Evolutionary conservation across 2,329 filamentous ascomycete species (phyloP), one percentile per base, ranked within the genome.

Genomic region (Calonectria fujianensis): DNA sequence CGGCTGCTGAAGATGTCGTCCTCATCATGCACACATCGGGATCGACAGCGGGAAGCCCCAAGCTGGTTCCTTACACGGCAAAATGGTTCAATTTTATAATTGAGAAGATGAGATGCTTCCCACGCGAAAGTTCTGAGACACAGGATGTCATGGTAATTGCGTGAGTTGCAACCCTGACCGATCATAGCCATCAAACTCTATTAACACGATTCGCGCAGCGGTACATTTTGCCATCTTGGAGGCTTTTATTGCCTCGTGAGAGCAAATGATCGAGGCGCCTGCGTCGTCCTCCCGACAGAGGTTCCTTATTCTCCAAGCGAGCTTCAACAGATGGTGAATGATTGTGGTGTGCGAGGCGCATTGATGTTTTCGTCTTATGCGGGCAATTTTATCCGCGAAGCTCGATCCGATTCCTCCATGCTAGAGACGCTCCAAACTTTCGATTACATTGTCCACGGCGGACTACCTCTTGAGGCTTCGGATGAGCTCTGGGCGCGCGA

Each of bases 21-120:
- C 61, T 76, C 13, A 74, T 79, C 1, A 73, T 69, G 48, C 78
- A 80, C n/a, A 78, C 79, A 3, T 80, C 79, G 8, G 79, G 79
- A 0, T 80, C 79, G 0, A 79, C 74, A 0, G 79, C 77, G 0
- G 79, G 79, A 1, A 68, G 59, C 4, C 79, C 79, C 2, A 80
- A 80, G 29, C n/a, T 80, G 1, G 78, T 80, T 1, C 79, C 79
- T 0, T 2, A 63, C 2, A 79, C 75, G 0, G 76, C 78, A 14
- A 75, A 50, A 11, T 80, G 79, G 79, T 3, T 80, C 0, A 29
- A 78, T 18, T 54, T 35, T 11, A 2, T 35, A 0, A 27, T 75
- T 20, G 8, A 66, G 1, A 71, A 74, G 6, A 61, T 69, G 11
- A 14, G 4, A 48, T 52, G 27, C 20, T 54, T 41, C 29, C 61